These are phyloP conservation scores for Trichomonascaceae sp. DNA, from an alignment of 1,139 yeast species.

Conservation along the genomic window DNA sequence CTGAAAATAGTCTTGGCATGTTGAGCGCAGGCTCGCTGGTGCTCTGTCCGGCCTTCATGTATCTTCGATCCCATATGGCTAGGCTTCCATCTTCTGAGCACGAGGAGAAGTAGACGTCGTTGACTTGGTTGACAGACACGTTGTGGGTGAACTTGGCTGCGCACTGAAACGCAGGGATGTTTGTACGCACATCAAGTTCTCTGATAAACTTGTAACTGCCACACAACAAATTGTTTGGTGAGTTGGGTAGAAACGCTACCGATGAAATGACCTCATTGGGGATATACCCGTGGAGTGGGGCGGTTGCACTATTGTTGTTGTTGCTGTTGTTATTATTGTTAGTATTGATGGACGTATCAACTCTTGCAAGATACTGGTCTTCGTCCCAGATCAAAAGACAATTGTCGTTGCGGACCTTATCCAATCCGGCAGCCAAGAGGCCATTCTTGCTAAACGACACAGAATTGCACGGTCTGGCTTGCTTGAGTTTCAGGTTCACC, in stretches of 20 bases:
- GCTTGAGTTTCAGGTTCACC: constrained; percentile 45
- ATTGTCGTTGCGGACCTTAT: constrained; percentile 65
- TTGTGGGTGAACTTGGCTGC: constrained; percentile 66
- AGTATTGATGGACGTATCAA: constrained; percentile 1
- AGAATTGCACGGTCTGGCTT: constrained; percentile 62
- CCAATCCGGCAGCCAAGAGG: constrained; percentile 66
- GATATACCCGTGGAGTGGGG: constrained; percentile 46
- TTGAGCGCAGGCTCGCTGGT: constrained; percentile 43
- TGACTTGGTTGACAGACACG: constrained; percentile 55
- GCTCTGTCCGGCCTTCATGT: constrained; percentile 27
- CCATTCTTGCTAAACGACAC: constrained; percentile 55
- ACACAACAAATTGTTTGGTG: constrained; percentile 44
- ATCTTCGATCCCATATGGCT: constrained; percentile 80
- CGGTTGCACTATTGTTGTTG: constrained; percentile 2
- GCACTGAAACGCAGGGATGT: constrained; percentile 55
- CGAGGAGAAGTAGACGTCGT: constrained; percentile 53
- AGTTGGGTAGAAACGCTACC: constrained; percentile 51
- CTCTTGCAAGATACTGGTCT: constrained; percentile 27
- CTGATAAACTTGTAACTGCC: constrained; percentile 71
- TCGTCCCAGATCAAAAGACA: constrained; percentile 75
- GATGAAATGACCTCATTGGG: constrained; percentile 68
- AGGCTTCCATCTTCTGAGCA: constrained; percentile 75
- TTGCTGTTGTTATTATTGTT: constrained; percentile 1
- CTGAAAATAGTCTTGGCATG: constrained; percentile 56
- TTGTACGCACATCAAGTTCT: constrained; percentile 61